Conservation (phyloP, 2,329 filamentous ascomycete genomes). For the Claviceps cyperi region DNA sequence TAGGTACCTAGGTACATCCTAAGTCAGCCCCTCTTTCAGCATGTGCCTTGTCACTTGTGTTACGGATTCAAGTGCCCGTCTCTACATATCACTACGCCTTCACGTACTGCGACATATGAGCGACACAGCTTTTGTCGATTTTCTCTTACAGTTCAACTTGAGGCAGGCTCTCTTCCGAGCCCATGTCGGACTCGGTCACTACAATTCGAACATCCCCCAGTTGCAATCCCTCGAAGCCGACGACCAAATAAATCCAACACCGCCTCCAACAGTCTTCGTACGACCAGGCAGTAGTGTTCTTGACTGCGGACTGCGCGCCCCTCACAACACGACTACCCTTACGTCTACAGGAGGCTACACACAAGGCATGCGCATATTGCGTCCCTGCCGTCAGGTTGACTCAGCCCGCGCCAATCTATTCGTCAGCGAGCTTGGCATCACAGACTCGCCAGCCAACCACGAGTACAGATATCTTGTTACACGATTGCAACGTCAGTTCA, state of each 20-base stretch:
- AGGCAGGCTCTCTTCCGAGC: neutral
- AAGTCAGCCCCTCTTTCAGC: too few species aligned
- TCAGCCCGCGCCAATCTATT: slow-evolving; percentile 1
- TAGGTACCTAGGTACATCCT: too few species aligned
- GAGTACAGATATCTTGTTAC: neutral
- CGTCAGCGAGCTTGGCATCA: neutral
- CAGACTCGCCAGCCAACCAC: slow-evolving; percentile 6
- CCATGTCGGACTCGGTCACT: neutral
- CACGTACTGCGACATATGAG: neutral
- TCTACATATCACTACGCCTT: neutral
- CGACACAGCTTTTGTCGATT: neutral
- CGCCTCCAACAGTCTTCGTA: neutral
- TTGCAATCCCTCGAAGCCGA: neutral
- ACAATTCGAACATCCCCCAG: neutral
- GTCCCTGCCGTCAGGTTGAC: slow-evolving; percentile 1
- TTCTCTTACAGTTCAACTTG: neutral
- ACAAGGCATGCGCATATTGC: neutral
- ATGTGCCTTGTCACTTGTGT: too few species aligned
- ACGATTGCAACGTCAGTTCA: neutral
- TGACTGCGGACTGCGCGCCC: neutral
- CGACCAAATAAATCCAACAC: neutral
- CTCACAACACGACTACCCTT: neutral
- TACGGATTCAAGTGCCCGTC: neutral
- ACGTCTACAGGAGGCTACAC: neutral
- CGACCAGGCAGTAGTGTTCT: neutral